Evolutionary conservation across 352 stramenopile species (phyloP).

Genomic region (Nothophytophthora sp.): DNA sequence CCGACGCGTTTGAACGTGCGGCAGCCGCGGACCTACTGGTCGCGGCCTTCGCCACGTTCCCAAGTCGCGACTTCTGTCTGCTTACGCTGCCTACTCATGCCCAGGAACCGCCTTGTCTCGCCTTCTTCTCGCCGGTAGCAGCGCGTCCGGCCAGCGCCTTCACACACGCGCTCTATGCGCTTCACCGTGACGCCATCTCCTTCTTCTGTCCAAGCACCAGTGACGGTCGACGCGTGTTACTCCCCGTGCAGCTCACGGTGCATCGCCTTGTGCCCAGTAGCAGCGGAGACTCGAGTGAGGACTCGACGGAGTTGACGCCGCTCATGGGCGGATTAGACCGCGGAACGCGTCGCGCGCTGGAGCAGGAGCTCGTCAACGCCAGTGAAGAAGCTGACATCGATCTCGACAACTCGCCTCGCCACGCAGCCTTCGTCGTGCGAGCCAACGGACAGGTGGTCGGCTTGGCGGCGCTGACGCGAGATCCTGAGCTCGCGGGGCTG

Average conservation of each 20-base stretch:
- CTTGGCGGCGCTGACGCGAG: conserved; percentile 39
- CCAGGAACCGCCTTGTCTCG: conserved; percentile 47
- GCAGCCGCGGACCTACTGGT: conserved; percentile 44
- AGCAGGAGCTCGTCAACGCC: conserved; percentile 36
- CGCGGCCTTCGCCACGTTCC: conserved; percentile 55
- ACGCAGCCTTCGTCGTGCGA: conserved; percentile 58
- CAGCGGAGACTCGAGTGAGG: conserved; percentile 1
- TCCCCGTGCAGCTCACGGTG: conserved; percentile 35
- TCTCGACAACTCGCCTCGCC: conserved; percentile 67
- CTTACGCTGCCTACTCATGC: conserved; percentile 54
- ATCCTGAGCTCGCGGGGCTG: conserved; percentile 48
- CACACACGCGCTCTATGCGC: conserved; percentile 57
- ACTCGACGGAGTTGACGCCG: conserved; percentile 11
- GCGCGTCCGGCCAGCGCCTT: conserved; percentile 47
- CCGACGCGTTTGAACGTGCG: conserved; percentile 40
- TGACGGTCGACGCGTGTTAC: conserved; percentile 26
- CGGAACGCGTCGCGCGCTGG: conserved; percentile 23
- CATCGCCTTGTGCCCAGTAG: conserved; percentile 25
- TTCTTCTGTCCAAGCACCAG: conserved; percentile 46
- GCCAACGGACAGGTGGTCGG: conserved; percentile 48
- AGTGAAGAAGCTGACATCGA: conserved; percentile 60
- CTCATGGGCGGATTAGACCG: conserved; percentile 28
- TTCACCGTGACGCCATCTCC: conserved; percentile 57
- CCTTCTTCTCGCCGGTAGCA: conserved; percentile 42
- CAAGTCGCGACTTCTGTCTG: conserved; percentile 54